Percentiles rank a stretch among this genome's conserved stretches.
Conservation (phyloP, 805 yeast species). For the Starmerella potacharoeniae region DNA sequence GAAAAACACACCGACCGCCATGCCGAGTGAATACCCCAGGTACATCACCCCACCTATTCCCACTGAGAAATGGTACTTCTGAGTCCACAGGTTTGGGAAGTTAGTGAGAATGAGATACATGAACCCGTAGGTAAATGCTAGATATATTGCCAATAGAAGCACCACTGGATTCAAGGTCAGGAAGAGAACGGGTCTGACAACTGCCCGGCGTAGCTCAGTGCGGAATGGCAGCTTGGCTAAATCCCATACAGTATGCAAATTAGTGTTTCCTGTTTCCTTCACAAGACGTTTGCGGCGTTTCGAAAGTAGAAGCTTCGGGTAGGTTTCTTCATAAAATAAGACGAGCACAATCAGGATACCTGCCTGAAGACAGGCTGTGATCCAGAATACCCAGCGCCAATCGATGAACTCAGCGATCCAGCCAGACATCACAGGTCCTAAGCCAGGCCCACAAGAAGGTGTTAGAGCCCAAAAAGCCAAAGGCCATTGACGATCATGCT, state of each 20-base stretch:
- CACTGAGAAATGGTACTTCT: conserved; percentile 36
- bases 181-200: conserved; percentile 45
- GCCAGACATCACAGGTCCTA: conserved; percentile 40
- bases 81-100: conserved; percentile 44
- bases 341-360: conserved; percentile 36
- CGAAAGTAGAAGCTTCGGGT: conserved; percentile 42
- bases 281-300: conserved; percentile 39
- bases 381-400: conserved; percentile 60
- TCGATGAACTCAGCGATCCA: conserved; percentile 39
- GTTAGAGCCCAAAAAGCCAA: conserved; percentile 49
- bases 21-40: conserved; percentile 47
- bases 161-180: conserved; percentile 52
- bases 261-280: conserved; percentile 43
- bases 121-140: conserved; percentile 58
- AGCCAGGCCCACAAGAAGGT: conserved; percentile 49
- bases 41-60: conserved; percentile 51
- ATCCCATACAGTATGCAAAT: conserved; percentile 51
- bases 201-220: conserved; percentile 31
- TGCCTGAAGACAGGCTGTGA: conserved; percentile 45
- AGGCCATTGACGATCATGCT: conserved; percentile 42
- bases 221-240: conserved; percentile 22
- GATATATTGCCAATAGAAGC: conserved; percentile 47
- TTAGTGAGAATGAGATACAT: conserved; percentile 52
- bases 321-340: conserved; percentile 44
- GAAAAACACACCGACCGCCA: conserved; percentile 37